Conservation (phyloP, 257 asterid genomes). For the Ajuga chamaepitys region DNA sequence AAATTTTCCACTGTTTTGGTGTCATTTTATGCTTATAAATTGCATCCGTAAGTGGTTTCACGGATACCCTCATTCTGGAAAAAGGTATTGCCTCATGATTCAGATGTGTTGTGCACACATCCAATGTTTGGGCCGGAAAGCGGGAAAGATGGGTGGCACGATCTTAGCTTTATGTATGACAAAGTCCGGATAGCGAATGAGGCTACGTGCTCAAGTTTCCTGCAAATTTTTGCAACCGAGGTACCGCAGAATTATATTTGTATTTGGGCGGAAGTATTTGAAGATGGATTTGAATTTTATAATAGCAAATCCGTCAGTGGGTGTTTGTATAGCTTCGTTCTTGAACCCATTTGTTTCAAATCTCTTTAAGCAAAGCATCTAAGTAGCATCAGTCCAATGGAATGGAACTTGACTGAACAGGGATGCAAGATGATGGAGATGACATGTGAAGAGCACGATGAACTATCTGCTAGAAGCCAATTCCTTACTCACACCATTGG, state of each 20-base stretch:
- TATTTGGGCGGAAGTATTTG: background rate
- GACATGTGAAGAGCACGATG: slow-evolving; percentile 84
- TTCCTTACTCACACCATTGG: slow-evolving; percentile 86
- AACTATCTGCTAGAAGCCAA: slow-evolving; percentile 67
- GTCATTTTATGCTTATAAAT: background rate
- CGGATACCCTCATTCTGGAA: background rate
- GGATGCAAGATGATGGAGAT: slow-evolving; percentile 90
- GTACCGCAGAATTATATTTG: slow-evolving; percentile 30
- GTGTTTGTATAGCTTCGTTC: background rate
- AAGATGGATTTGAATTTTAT: background rate
- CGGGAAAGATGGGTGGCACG: slow-evolving; percentile 76
- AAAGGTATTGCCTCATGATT: slow-evolving; percentile 68
- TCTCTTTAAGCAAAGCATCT: too few species aligned
- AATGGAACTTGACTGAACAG: slow-evolving; percentile 23
- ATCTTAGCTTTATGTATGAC: slow-evolving; percentile 60
- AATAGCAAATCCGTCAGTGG: background rate
- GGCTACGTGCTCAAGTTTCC: slow-evolving; percentile 46
- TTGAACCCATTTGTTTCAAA: too few species aligned
- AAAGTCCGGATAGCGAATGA: slow-evolving; percentile 59
- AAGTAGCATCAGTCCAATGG: background rate
- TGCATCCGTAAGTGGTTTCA: background rate
- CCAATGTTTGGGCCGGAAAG: slow-evolving; percentile 98
- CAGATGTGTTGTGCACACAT: slow-evolving; percentile 83
- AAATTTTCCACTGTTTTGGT: background rate
- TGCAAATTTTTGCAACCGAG: slow-evolving; percentile 65